These are phyloP conservation scores for Musa beccarii DNA, from an alignment of 176 grass and related monocot genomes.

Conservation along the genomic window DNA sequence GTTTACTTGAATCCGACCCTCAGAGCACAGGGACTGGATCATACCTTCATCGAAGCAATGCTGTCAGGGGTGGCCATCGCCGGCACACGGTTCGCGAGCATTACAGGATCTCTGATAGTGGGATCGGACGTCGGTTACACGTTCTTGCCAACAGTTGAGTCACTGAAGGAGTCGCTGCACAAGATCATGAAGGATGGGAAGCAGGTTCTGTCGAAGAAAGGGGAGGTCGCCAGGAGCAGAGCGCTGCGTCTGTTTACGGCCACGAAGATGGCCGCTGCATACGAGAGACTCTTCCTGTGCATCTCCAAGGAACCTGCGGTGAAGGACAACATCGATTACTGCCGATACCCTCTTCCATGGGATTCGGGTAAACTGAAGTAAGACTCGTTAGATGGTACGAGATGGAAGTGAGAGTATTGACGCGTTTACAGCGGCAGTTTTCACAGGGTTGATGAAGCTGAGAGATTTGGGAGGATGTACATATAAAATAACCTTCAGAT, in stretches of 20 bases:
- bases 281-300: conserved; percentile 45
- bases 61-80: conserved; percentile 32
- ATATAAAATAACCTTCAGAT: too few species aligned
- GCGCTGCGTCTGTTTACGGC: conserved; percentile 32
- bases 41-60: conserved; percentile 46
- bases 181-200: conserved; percentile 32
- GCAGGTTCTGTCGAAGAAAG: conserved; percentile 20
- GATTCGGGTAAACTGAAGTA: background rate
- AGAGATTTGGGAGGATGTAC: too few species aligned
- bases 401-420: too few species aligned
- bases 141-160: conserved; percentile 32
- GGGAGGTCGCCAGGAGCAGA: conserved; percentile 26
- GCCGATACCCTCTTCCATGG: conserved; percentile 23
- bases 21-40: conserved; percentile 45
- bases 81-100: conserved; percentile 39
- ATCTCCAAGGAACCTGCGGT: conserved; percentile 12
- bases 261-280: conserved; percentile 42
- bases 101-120: conserved; percentile 36
- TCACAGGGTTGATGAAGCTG: too few species aligned
- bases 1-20: conserved; percentile 42
- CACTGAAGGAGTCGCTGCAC: conserved; percentile 24
- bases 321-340: conserved; percentile 18
- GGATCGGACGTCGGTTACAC: conserved; percentile 36
- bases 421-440: too few species aligned
- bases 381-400: too few species aligned